Percentiles rank a stretch among this genome's conserved stretches.
phyloP scores from a whole-genome alignment of 768 basidiomycete species.

The Pleurotus giganteus region DNA sequence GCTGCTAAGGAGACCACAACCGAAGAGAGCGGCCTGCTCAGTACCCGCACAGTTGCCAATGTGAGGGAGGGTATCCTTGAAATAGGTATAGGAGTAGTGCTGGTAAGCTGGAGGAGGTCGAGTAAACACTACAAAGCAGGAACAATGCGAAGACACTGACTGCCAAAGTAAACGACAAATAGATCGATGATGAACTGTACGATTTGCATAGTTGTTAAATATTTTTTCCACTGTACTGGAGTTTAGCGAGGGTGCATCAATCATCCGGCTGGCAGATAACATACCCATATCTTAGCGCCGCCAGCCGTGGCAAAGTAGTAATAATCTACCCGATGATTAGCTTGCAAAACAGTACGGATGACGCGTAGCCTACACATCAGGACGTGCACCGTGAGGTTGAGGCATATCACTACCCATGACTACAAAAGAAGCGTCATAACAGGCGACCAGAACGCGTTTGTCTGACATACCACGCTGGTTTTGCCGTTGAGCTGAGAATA shows the following conservation, averaged over 20 bases:
- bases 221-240: slow-evolving; percentile 88
- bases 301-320: slow-evolving; percentile 99
- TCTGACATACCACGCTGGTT: slow-evolving; percentile 80
- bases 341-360: neutral
- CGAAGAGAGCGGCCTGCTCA: slow-evolving; percentile 84
- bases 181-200: slow-evolving; percentile 94
- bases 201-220: slow-evolving; percentile 96
- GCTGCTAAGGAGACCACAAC: slow-evolving; percentile 82
- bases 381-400: slow-evolving; percentile 93
- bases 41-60: slow-evolving; percentile 85
- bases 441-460: neutral
- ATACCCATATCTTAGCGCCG: slow-evolving; percentile 94
- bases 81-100: slow-evolving; percentile 72
- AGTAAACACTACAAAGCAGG: slow-evolving; percentile 4
- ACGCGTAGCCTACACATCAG: slow-evolving; percentile 84
- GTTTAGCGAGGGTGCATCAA: neutral
- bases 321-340: slow-evolving; percentile 62
- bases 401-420: slow-evolving; percentile 95
- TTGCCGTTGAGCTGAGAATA: slow-evolving; percentile 92
- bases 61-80: slow-evolving; percentile 58
- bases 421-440: slow-evolving; percentile 27
- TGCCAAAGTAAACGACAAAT: slow-evolving; percentile 89
- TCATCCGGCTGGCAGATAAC: slow-evolving; percentile 18
- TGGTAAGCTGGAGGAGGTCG: slow-evolving; percentile 57
- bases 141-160: slow-evolving; percentile 46